A percentile compares a stretch with the other conserved stretches of the same genome.
Evolutionary conservation across 352 stramenopile genomes (phyloP).

Genomic region (Phytophthora colocasiae): DNA sequence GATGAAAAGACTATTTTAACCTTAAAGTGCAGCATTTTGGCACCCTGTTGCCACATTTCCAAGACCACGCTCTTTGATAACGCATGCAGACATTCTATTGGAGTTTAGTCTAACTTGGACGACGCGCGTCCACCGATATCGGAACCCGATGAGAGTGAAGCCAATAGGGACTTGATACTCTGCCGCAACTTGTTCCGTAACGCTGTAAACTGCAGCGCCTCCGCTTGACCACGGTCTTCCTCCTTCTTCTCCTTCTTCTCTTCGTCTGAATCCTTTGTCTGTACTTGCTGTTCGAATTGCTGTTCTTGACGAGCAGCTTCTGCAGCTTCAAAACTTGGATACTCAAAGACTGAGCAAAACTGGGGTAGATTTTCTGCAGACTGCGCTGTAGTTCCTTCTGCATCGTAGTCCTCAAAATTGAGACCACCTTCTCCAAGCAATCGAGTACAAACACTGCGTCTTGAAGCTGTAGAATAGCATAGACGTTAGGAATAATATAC

Average conservation of each 20-base stretch:
- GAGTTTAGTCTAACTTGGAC: conserved; percentile 42
- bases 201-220: conserved; percentile 44
- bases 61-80: not conserved
- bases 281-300: conserved; percentile 20
- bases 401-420: conserved; percentile 23
- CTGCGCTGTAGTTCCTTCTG: conserved; percentile 34
- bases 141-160: conserved; percentile 22
- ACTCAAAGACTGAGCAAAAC: conserved; percentile 38
- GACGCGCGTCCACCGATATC: conserved; percentile 17
- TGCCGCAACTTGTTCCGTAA: conserved; percentile 52
- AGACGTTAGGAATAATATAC: not conserved
- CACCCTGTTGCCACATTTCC: too few species aligned
- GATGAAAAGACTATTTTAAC: not conserved
- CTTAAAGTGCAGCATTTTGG: not conserved
- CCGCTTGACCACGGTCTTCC: conserved; percentile 39
- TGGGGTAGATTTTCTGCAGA: conserved; percentile 42
- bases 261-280: conserved; percentile 1
- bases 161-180: conserved; percentile 44
- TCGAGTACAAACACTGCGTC: conserved; percentile 47
- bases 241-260: conserved; percentile 32
- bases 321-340: conserved; percentile 30
- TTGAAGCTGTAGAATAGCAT: conserved; percentile 36
- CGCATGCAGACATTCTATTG: conserved; percentile 18
- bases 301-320: conserved; percentile 24
- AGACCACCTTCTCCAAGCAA: conserved; percentile 38